Conservation (phyloP, 495 filamentous ascomycete genomes). For the Podospora anserina region DNA sequence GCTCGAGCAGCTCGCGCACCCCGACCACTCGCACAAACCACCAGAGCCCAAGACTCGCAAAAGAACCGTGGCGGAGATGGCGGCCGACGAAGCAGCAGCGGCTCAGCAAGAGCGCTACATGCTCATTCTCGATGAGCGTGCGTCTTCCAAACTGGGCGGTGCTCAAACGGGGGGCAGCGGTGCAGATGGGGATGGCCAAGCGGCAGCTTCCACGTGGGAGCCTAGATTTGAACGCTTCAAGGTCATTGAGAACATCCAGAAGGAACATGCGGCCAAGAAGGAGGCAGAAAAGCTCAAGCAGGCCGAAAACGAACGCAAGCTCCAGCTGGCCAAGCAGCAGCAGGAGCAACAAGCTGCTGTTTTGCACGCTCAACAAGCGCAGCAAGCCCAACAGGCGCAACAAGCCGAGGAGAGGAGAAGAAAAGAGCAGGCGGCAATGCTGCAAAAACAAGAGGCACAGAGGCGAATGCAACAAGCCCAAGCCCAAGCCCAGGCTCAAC, state of each 20-base stretch:
- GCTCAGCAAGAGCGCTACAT: slow-evolving; percentile 87
- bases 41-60: slow-evolving; percentile 87
- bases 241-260: slow-evolving; percentile 77
- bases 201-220: slow-evolving; percentile 67
- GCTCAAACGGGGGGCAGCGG: slow-evolving; percentile 58
- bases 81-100: slow-evolving; percentile 85
- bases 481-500: slow-evolving; percentile 45
- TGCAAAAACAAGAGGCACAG: slow-evolving; percentile 18
- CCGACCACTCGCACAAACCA: slow-evolving; percentile 68
- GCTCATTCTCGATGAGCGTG: slow-evolving; percentile 87
- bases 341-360: slow-evolving; percentile 29
- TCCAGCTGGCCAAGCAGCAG: slow-evolving; percentile 49
- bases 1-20: slow-evolving; percentile 67
- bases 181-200: slow-evolving; percentile 69
- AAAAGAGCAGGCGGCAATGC: slow-evolving; percentile 28
- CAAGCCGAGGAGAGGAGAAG: slow-evolving; percentile 29
- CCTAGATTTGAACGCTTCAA: slow-evolving; percentile 90
- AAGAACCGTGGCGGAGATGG: slow-evolving; percentile 89
- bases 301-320: slow-evolving; percentile 64
- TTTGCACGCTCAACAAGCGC: slow-evolving; percentile 43
- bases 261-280: slow-evolving; percentile 68
- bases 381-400: slow-evolving; percentile 26
- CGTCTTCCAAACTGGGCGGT: slow-evolving; percentile 56
- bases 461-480: slow-evolving; percentile 20
- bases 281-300: slow-evolving; percentile 58